Evolutionary conservation across 352 stramenopile genomes (phyloP).

Genomic region (Globisporangium cystogenes): DNA sequence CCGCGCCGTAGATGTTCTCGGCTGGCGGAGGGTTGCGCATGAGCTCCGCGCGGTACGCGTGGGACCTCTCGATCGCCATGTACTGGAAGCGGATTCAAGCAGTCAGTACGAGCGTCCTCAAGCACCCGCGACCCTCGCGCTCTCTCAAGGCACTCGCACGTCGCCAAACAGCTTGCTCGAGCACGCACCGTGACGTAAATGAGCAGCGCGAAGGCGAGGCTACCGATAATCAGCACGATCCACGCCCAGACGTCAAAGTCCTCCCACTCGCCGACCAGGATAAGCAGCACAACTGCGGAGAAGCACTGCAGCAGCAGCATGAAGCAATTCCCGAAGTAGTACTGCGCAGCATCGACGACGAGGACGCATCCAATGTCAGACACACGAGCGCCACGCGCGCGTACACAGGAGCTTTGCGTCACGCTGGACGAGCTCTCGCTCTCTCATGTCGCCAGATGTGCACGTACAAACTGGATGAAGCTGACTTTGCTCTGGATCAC

Average conservation of each 20-base stretch:
- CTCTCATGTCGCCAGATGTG: neutral
- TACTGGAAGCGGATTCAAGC: slow-evolving; percentile 26
- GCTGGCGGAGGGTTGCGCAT: slow-evolving; percentile 76
- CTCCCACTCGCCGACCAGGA: slow-evolving; percentile 75
- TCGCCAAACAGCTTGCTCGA: neutral
- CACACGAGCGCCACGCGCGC: neutral
- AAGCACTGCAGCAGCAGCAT: slow-evolving; percentile 72
- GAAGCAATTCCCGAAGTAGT: slow-evolving; percentile 87
- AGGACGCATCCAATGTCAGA: neutral
- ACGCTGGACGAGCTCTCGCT: neutral
- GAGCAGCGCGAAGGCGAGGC: slow-evolving; percentile 57
- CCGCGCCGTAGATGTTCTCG: slow-evolving; percentile 67
- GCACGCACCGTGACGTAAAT: slow-evolving; percentile 59
- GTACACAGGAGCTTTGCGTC: too few relatives aligned
- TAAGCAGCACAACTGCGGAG: slow-evolving; percentile 65
- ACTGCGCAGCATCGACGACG: slow-evolving; percentile 22
- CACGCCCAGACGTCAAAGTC: slow-evolving; percentile 71
- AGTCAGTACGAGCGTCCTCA: neutral
- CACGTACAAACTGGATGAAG: slow-evolving; percentile 75
- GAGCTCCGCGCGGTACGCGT: slow-evolving; percentile 75
- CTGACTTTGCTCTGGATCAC: slow-evolving; percentile 86
- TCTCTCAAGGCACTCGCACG: neutral
- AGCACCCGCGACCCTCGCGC: too few relatives aligned
- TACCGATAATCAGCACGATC: slow-evolving; percentile 65
- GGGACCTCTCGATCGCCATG: slow-evolving; percentile 64